Conservation (phyloP, 495 filamentous ascomycete species). For the Daldinia decipiens region DNA sequence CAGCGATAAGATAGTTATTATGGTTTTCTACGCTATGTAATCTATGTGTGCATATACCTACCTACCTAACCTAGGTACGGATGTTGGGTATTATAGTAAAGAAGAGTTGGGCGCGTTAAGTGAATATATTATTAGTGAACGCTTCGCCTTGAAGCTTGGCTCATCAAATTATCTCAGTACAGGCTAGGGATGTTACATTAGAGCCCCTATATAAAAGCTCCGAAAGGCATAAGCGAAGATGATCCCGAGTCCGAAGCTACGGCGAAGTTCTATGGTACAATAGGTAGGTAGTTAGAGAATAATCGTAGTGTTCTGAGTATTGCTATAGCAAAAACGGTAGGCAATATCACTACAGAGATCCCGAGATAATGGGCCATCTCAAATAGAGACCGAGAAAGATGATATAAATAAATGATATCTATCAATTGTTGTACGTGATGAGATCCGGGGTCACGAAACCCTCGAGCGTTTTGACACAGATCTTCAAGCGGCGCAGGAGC, state of each 20-base stretch:
- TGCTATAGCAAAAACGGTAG: too few relatives aligned
- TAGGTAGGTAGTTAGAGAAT: too few relatives aligned
- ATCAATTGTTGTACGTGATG: background rate
- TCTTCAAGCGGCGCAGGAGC: background rate
- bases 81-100: background rate
- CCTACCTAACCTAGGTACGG: too few relatives aligned
- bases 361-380: background rate
- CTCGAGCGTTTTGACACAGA: background rate
- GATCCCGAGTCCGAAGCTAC: background rate
- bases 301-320: too few relatives aligned
- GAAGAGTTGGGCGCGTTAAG: background rate
- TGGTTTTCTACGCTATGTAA: background rate
- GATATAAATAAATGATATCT: background rate
- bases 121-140: background rate
- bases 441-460: background rate
- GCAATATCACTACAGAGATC: background rate
- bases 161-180: background rate
- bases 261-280: too few relatives aligned
- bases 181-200: background rate
- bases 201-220: background rate
- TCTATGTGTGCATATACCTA: background rate
- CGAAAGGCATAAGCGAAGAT: background rate
- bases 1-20: background rate
- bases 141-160: background rate
- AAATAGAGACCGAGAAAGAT: background rate